Conservation (phyloP, 1,139 yeast species). For the Magnusiomyces suaveolens region DNA sequence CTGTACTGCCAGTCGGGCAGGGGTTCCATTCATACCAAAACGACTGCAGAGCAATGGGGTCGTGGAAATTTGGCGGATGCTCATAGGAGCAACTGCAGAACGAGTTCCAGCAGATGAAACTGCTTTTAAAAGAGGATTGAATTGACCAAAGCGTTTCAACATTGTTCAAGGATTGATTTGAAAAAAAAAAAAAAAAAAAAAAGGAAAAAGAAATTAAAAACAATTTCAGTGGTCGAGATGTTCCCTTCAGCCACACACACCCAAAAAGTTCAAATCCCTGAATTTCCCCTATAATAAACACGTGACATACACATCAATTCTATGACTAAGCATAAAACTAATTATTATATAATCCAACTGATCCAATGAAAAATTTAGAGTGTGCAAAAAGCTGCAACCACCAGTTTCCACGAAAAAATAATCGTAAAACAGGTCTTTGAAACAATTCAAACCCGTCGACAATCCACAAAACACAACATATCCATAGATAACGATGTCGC, state of each 20-base stretch:
- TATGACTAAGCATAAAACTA: not conserved
- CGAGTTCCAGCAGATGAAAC: not conserved
- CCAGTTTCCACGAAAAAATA: not conserved
- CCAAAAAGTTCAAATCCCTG: too few species aligned
- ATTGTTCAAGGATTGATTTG: not conserved
- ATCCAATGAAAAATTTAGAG: constrained; percentile 1
- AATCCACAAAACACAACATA: not conserved
- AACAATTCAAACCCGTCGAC: not conserved
- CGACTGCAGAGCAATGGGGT: not conserved
- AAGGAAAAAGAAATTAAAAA: too few species aligned
- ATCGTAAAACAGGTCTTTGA: not conserved
- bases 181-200: too few species aligned
- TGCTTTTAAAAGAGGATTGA: not conserved
- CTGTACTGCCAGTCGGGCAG: too few species aligned
- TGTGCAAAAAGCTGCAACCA: not conserved
- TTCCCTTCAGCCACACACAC: too few species aligned
- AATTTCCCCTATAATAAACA: too few species aligned
- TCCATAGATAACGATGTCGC: constrained; percentile 46
- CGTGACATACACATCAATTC: too few species aligned
- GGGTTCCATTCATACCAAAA: not conserved
- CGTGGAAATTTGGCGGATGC: not conserved
- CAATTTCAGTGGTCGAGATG: too few species aligned
- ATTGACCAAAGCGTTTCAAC: not conserved
- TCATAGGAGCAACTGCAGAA: constrained; percentile 1
- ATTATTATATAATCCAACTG: not conserved